phyloP scores from a whole-genome alignment of 2,329 filamentous ascomycete genomes.

The Microdochium bolleyi region DNA sequence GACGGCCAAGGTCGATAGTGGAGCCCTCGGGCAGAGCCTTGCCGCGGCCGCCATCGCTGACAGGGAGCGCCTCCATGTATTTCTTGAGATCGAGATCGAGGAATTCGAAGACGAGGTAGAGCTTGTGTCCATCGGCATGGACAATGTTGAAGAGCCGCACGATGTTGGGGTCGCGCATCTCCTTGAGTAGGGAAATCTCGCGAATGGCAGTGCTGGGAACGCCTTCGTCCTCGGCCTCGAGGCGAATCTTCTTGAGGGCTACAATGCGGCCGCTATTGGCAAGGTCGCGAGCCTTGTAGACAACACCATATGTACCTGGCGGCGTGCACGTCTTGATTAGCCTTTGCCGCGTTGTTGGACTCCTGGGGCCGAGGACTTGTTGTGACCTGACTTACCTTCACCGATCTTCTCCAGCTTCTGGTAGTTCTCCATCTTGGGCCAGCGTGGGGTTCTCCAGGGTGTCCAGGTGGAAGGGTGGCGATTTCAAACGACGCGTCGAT shows the following conservation, averaged over 20 bases:
- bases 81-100: slow-evolving; percentile 90
- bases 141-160: slow-evolving; percentile 86
- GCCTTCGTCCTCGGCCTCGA: slow-evolving; percentile 91
- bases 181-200: slow-evolving; percentile 88
- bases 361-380: neutral
- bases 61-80: slow-evolving; percentile 87
- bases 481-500: no score
- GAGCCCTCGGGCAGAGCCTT: slow-evolving; percentile 78
- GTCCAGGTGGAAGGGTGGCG: neutral
- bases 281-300: slow-evolving; percentile 89
- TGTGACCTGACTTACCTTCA: slow-evolving; percentile 57
- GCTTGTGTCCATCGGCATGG: slow-evolving; percentile 88
- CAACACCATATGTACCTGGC: slow-evolving; percentile 84
- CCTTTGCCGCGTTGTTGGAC: neutral
- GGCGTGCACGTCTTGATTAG: neutral
- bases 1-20: slow-evolving; percentile 50
- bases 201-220: slow-evolving; percentile 89
- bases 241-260: slow-evolving; percentile 89
- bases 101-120: slow-evolving; percentile 89
- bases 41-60: slow-evolving; percentile 75
- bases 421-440: slow-evolving; percentile 77
- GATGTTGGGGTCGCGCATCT: slow-evolving; percentile 89
- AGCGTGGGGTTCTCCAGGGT: neutral
- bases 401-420: slow-evolving; percentile 95
- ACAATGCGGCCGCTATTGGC: slow-evolving; percentile 77